Conservation (phyloP, 1,284 basidiomycete genomes). For the Trichosporon sp. region DNA sequence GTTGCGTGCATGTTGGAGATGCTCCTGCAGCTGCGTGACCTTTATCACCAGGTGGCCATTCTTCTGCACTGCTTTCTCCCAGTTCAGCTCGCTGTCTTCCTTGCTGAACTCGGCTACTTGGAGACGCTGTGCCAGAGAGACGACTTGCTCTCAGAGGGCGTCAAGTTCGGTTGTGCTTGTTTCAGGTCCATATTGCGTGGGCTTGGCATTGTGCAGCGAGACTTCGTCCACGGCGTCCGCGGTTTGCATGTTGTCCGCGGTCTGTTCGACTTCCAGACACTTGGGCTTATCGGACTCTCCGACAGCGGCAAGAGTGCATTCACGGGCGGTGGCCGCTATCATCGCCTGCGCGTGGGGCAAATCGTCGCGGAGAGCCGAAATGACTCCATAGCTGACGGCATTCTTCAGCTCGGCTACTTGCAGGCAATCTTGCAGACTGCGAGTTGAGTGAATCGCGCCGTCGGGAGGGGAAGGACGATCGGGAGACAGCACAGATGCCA, state of each 20-base stretch:
- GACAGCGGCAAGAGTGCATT: not conserved
- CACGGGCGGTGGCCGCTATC: not conserved
- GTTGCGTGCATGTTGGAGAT: too few relatives aligned
- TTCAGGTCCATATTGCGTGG: not conserved
- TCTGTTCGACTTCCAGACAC: not conserved
- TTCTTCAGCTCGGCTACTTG: not conserved
- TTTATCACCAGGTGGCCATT: too few relatives aligned
- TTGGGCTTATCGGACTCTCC: not conserved
- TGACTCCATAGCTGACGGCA: not conserved
- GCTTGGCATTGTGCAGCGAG: not conserved
- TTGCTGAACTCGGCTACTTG: not conserved
- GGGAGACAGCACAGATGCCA: not conserved
- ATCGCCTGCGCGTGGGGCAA: not conserved
- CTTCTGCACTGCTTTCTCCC: too few relatives aligned
- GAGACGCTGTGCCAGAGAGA: not conserved
- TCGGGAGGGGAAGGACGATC: not conserved
- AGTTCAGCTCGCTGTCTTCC: too few relatives aligned
- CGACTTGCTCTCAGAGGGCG: not conserved
- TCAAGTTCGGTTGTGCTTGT: not conserved
- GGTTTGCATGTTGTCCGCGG: too few relatives aligned
- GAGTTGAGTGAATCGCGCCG: not conserved
- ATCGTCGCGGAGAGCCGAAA: not conserved
- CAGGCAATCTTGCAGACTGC: not conserved
- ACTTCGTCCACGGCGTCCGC: not conserved
- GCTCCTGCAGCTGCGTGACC: too few relatives aligned